Conservation (phyloP, 139 green algal species). For the Astrephomene gubernaculifera region DNA sequence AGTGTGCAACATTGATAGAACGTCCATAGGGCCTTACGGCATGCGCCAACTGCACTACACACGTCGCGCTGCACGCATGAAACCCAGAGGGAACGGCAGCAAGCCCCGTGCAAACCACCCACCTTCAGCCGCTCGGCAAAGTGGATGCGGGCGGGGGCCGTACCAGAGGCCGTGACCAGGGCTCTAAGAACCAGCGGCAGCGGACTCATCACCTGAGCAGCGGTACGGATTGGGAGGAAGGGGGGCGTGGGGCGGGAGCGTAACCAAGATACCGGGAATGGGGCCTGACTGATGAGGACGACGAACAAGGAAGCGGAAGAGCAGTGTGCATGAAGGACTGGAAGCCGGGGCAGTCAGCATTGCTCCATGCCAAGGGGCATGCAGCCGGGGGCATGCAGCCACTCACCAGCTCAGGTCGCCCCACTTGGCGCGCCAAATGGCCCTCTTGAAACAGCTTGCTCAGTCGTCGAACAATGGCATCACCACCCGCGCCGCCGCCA, state of each 20-base stretch:
- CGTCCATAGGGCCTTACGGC: too few relatives aligned
- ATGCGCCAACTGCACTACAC: neutral
- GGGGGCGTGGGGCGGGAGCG: neutral
- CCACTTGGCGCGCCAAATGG: conserved; percentile 17
- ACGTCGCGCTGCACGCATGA: neutral
- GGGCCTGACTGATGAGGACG: neutral
- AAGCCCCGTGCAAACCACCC: neutral
- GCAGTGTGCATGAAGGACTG: neutral
- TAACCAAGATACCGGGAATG: too few relatives aligned
- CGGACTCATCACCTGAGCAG: neutral
- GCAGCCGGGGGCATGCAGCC: neutral
- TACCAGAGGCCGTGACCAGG: conserved; percentile 1
- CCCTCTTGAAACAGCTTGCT: conserved; percentile 40
- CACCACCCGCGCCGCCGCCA: neutral
- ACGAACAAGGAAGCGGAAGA: neutral
- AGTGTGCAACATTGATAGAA: neutral
- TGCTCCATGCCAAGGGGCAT: neutral
- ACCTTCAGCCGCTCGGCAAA: conserved; percentile 43
- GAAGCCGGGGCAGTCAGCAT: neutral
- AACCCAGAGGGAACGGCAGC: neutral
- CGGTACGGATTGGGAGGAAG: neutral
- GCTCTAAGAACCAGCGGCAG: conserved; percentile 28
- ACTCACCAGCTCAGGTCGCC: conserved; percentile 16
- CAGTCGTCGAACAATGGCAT: conserved; percentile 33
- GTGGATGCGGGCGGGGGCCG: neutral